These are phyloP conservation scores for Adansonia rubrostipa DNA, from an alignment of 441 rosid species.

Conservation along the genomic window DNA sequence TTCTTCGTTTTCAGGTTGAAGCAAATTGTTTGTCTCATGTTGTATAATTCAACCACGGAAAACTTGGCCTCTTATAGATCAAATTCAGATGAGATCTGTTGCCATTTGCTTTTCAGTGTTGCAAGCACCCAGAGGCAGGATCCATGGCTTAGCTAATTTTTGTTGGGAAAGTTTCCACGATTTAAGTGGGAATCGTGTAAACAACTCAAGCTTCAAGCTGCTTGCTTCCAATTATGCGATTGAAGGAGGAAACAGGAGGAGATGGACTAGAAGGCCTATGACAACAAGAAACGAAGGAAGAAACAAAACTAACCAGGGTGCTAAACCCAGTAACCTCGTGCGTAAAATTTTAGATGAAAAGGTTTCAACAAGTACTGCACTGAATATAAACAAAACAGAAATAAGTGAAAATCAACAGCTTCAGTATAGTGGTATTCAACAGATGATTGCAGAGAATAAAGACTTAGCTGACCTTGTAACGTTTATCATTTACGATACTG, in stretches of 20 bases:
- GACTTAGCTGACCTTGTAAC: conserved; percentile 63
- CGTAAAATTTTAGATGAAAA: conserved; percentile 49
- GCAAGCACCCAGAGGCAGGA: conserved; percentile 62
- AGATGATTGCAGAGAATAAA: conserved; percentile 52
- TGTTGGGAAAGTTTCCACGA: conserved; percentile 50
- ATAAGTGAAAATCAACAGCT: conserved; percentile 39
- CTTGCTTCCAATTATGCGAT: conserved; percentile 46
- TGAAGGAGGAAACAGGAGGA: conserved; percentile 60
- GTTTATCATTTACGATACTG: conserved; percentile 65
- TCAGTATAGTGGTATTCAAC: conserved; percentile 50
- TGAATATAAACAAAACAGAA: conserved; percentile 33
- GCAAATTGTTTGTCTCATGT: conserved; percentile 34
- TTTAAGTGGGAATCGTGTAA: conserved; percentile 35
- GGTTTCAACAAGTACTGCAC: conserved; percentile 44
- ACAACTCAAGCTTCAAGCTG: conserved; percentile 40
- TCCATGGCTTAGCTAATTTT: conserved; percentile 52
- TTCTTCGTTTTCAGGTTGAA: conserved; percentile 35
- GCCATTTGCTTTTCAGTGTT: conserved; percentile 67
- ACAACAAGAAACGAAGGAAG: conserved; percentile 48
- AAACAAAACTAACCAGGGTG: conserved; percentile 38
- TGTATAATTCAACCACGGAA: conserved; percentile 26
- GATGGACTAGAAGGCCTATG: conserved; percentile 60
- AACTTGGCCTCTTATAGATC: conserved; percentile 24
- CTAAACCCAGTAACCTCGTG: conserved; percentile 40
- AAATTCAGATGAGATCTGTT: conserved; percentile 48